These are phyloP conservation scores for Chytriomyces hyalinus DNA, from an alignment of 192 early-diverging fungal genomes.

Conservation along the genomic window DNA sequence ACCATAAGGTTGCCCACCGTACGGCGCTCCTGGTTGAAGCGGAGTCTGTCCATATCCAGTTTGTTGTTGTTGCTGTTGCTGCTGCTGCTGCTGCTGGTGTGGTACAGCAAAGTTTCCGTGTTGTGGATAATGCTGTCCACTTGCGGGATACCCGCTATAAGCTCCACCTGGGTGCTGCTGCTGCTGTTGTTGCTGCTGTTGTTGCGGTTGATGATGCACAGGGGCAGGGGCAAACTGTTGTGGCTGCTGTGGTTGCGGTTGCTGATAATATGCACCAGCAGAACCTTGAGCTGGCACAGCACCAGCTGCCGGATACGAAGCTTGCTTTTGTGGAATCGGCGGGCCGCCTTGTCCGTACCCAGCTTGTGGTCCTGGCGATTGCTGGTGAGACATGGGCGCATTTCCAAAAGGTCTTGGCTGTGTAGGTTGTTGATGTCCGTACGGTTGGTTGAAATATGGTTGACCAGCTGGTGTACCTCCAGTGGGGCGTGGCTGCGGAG, in stretches of 20 bases:
- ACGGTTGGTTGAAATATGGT: not conserved
- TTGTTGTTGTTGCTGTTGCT: not conserved
- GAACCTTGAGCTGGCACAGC: conserved; percentile 23
- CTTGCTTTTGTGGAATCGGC: conserved; percentile 11
- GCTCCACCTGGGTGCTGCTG: not conserved
- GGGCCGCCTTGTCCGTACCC: not conserved
- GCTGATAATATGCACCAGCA: conserved; percentile 9
- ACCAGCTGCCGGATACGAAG: conserved; percentile 1
- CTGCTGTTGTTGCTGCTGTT: not conserved
- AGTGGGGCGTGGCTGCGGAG: conserved; percentile 18
- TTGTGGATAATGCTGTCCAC: not conserved
- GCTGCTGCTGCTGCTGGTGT: conserved; percentile 4
- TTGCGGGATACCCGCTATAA: not conserved
- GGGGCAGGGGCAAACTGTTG: not conserved
- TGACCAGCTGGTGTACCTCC: conserved; percentile 14
- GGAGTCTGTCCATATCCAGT: not conserved
- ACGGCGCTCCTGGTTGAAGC: not conserved
- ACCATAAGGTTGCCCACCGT: not conserved
- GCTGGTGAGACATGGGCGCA: conserved; percentile 1
- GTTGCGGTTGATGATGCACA: conserved; percentile 6
- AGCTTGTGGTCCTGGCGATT: not conserved
- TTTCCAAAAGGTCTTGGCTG: conserved; percentile 22
- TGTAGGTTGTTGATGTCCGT: conserved; percentile 8
- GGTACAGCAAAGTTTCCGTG: not conserved
- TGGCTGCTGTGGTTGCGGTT: conserved; percentile 27